Evolutionary conservation across 768 basidiomycete species (phyloP), one percentile per base, ranked within the genome.

Genomic region (Suillus occidentalis): DNA sequence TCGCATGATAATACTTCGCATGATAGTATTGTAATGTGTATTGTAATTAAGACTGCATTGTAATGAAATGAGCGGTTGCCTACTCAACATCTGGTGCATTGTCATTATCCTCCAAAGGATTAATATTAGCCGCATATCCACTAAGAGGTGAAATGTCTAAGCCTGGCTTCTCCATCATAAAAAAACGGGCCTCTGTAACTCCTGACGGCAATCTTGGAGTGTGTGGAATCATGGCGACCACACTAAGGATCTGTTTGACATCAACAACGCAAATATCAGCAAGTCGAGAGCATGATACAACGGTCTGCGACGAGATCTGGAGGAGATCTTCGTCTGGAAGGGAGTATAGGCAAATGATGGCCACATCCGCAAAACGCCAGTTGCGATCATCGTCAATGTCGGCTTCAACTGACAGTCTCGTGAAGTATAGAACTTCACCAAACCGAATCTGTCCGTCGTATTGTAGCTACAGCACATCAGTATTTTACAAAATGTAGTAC

Each of bases 131-230:
- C 5, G 9, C 9, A n/a, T n/a, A n/a, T 37, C 37, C 37, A 37
- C 37, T 37, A 8, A 37, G 37, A 37, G 37, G 37, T 8, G 70
- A 63, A 9, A 69, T 43, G 13, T 70, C 69, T 9, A 72, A 50
- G 28, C 72, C 67, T 0, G 70, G 69, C 60, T 75, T 76, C 61
- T 75, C 69, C 10, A 72, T 68, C 31, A 73, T 59, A 64, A 73
- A 74, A 66, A 70, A 72, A 4, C 64, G 36, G 12, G 64, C 53
- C 20, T 70, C 49, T 20, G 60, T 55, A 25, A 66, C 61, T 7
- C 57, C 39, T 34, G 37, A 43, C 43, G 45, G 39, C 16, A 64
- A 47, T 25, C 62, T 28, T 34, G 43, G 31, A 4, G 69, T 69
- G 36, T 72, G 66, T 3, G 69, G 72, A 5, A 69, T 65, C 71